phyloP scores from a whole-genome alignment of 805 yeast genomes.

The Wickerhamiella domercqiae region DNA sequence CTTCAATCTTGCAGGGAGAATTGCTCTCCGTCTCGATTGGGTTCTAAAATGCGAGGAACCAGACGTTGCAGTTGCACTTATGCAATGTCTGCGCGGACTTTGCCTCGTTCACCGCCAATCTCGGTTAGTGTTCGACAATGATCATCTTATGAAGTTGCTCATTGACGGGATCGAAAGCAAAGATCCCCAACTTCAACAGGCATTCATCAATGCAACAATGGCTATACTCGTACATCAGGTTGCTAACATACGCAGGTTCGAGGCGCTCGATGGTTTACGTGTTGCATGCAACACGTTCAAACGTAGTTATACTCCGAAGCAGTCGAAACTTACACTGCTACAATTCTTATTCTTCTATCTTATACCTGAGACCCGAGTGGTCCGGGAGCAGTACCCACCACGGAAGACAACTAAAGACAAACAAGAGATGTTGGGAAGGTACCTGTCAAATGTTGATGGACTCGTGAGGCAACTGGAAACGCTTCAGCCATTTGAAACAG shows the following conservation, averaged over 20 bases:
- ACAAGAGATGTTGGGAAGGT: conserved; percentile 28
- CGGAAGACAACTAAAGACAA: conserved; percentile 32
- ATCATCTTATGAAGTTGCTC: conserved; percentile 19
- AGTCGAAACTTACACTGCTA: conserved; percentile 44
- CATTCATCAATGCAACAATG: conserved; percentile 39
- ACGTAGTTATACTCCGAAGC: conserved; percentile 29
- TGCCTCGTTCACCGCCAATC: conserved; percentile 44
- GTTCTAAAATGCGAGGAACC: conserved; percentile 1
- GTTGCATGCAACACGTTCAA: conserved; percentile 34
- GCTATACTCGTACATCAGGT: conserved; percentile 43
- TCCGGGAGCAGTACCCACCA: conserved; percentile 16
- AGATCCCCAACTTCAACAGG: conserved; percentile 21
- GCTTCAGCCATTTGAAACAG: conserved; percentile 35
- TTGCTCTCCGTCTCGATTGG: conserved; percentile 14
- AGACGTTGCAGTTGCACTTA: conserved; percentile 10
- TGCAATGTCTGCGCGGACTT: conserved; percentile 37
- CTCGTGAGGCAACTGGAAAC: conserved; percentile 32
- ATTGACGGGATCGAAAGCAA: conserved; percentile 5
- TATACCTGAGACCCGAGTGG: conserved; percentile 37
- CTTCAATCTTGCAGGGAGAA: conserved; percentile 32
- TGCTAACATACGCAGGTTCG: conserved; percentile 44
- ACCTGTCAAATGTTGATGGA: conserved; percentile 32
- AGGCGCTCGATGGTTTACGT: conserved; percentile 39
- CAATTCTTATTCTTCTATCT: conserved; percentile 59
- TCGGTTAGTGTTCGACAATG: conserved; percentile 34